These are phyloP conservation scores for Nadsonia starkeyi-henricii DNA, from an alignment of 1,139 yeast genomes.

Conservation along the genomic window DNA sequence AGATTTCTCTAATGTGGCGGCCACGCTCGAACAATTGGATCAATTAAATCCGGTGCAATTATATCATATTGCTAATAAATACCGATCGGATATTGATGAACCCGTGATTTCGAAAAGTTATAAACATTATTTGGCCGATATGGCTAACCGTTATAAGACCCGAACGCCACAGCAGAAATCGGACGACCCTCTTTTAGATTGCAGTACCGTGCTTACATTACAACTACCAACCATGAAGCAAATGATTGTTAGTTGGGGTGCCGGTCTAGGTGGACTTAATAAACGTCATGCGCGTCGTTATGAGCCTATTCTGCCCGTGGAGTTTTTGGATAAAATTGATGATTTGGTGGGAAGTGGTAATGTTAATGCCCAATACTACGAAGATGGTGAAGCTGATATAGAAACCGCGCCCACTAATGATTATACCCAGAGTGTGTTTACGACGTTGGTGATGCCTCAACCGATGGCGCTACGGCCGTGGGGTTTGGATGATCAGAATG, in stretches of 20 bases:
- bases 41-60: constrained; percentile 58
- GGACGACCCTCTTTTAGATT: constrained; percentile 21
- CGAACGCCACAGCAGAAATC: constrained; percentile 6
- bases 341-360: constrained; percentile 3
- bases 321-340: constrained; percentile 26
- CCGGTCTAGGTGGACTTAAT: constrained; percentile 27
- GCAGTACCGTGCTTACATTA: constrained; percentile 23
- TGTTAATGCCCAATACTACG: background rate
- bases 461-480: constrained; percentile 19
- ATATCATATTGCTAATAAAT: constrained; percentile 55
- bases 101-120: constrained; percentile 27
- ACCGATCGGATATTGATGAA: constrained; percentile 78
- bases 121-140: constrained; percentile 21
- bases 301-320: constrained; percentile 27
- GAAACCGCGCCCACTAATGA: background rate
- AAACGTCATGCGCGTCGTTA: constrained; percentile 22
- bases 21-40: constrained; percentile 29
- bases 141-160: constrained; percentile 19
- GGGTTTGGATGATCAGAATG: constrained; percentile 18
- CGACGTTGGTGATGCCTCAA: constrained; percentile 15
- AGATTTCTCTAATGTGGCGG: constrained; percentile 44
- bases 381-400: constrained; percentile 4
- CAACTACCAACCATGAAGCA: constrained; percentile 27
- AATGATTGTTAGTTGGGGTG: constrained; percentile 30
- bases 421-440: constrained; percentile 12